Conservation (phyloP, 148 eudicot species). For the Rhododendron simsii region DNA sequence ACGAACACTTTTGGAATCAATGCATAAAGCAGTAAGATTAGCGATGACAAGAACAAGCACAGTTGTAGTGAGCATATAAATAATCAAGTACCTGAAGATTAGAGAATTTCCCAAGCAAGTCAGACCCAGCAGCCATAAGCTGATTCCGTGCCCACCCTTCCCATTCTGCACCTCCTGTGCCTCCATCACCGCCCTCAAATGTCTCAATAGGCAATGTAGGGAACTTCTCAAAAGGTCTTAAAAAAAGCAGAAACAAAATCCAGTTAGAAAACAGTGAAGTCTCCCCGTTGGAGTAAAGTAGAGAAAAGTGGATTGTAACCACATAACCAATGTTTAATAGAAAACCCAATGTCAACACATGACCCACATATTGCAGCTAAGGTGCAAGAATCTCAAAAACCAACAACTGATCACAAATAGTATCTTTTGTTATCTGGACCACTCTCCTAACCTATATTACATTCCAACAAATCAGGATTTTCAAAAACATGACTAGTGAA, state of each 20-base stretch:
- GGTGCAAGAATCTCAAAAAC: not conserved
- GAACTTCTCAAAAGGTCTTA: constrained; percentile 62
- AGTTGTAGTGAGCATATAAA: not conserved
- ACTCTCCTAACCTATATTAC: not conserved
- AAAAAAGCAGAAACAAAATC: not conserved
- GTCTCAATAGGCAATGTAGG: constrained; percentile 53
- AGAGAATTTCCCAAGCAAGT: constrained; percentile 69
- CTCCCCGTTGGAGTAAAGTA: not conserved
- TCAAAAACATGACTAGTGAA: not conserved
- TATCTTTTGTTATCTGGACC: not conserved
- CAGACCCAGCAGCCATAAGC: constrained; percentile 76
- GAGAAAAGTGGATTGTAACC: not conserved
- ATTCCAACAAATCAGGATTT: not conserved
- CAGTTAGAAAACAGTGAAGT: not conserved
- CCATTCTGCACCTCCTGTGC: constrained; percentile 43
- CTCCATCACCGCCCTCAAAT: not conserved
- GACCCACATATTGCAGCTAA: not conserved
- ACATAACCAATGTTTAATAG: no score
- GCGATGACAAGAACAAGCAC: not conserved
- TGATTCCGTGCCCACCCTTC: constrained; percentile 80
- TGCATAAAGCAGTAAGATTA: not conserved
- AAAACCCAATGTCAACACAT: not conserved
- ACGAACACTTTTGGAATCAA: not conserved
- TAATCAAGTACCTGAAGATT: constrained; percentile 63
- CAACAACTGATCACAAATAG: not conserved